These are phyloP conservation scores for Talaromyces stipitatus DNA, from an alignment of 495 filamentous ascomycete species.

Conservation along the genomic window DNA sequence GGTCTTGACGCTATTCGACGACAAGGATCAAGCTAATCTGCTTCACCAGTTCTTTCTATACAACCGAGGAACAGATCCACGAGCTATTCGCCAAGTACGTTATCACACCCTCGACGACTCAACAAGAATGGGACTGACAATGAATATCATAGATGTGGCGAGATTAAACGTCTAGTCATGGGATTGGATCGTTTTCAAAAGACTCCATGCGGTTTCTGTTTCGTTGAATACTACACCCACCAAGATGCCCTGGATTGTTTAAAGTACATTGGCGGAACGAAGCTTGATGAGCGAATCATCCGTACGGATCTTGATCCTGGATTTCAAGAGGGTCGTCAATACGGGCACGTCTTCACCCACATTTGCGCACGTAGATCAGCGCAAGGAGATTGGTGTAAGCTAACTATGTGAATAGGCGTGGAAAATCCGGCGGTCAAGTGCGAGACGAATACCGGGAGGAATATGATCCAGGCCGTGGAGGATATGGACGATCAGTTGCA, in stretches of 20 bases:
- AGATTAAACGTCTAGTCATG: slow-evolving; percentile 98
- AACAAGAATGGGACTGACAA: background rate
- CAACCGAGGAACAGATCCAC: slow-evolving; percentile 97
- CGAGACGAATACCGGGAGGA: slow-evolving; percentile 96
- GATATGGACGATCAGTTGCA: slow-evolving; percentile 65
- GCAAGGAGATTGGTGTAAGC: slow-evolving; percentile 13
- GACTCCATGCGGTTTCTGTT: slow-evolving; percentile 98
- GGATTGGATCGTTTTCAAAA: slow-evolving; percentile 93
- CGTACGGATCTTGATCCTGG: slow-evolving; percentile 95
- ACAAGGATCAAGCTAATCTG: background rate
- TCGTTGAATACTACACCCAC: slow-evolving; percentile 98
- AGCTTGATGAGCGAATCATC: slow-evolving; percentile 94
- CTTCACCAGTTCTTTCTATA: slow-evolving; percentile 87
- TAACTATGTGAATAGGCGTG: slow-evolving; percentile 41
- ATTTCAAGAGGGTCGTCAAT: slow-evolving; percentile 92
- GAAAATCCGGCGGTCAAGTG: slow-evolving; percentile 94
- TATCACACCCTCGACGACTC: background rate
- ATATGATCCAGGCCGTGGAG: slow-evolving; percentile 89
- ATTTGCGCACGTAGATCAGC: background rate
- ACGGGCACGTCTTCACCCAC: slow-evolving; percentile 49
- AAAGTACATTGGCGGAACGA: slow-evolving; percentile 98
- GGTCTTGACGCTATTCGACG: background rate
- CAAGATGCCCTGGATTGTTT: slow-evolving; percentile 93
- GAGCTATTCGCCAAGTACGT: slow-evolving; percentile 84
- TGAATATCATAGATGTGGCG: slow-evolving; percentile 58